Evolutionary conservation across 2,329 filamentous ascomycete species (phyloP), one percentile per base, ranked within the genome.

Genomic region (Venturia pyrina): DNA sequence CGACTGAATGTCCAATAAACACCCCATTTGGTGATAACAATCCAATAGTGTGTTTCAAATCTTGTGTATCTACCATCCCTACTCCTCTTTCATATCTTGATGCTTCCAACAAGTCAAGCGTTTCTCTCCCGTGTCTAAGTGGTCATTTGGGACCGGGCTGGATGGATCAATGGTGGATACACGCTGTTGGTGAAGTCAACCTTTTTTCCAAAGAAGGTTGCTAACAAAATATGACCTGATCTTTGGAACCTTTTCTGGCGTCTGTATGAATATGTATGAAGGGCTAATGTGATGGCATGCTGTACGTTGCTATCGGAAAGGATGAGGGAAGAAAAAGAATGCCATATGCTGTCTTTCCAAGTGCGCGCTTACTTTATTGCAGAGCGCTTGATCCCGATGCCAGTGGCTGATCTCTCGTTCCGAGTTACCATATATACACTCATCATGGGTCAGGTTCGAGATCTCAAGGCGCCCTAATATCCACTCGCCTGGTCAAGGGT

Each of bases 11-110:
- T 21, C 10, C 17, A n/a, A 32, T 59, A 1, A 19, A n/a, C 32
- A 59, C 53, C 10, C 13, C 5, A 37, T 53, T 17, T 15, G 48
- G 53, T 37, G 32, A 59, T 1, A 8, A 37, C 1, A 59, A 37
- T 34, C 53, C 19, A 37, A 8, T 19, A 17, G 28, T 37, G 53
- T 37, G 53, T 17, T 59, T 59, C 53, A 10, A 56, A 59, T 59
- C 32, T 59, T 59, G 53, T 37, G 53, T 59, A 59, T 34, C 32
- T 37, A 59, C 19, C 53, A 59, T 59, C 53, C 53, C 53, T 59
- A n/a, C 53, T 59, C 53, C 53, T 59, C 53, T 59, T 37, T 37
- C 24, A 10, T 59, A 32, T 37, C 28, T 59, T 37, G 53, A 37
- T 37, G 19, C n/a, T 11, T 10, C 28, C n/a, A 1, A 59, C 2